Evolutionary conservation across 257 asterid species (phyloP).

Genomic region (Ocimum tenuiflorum): DNA sequence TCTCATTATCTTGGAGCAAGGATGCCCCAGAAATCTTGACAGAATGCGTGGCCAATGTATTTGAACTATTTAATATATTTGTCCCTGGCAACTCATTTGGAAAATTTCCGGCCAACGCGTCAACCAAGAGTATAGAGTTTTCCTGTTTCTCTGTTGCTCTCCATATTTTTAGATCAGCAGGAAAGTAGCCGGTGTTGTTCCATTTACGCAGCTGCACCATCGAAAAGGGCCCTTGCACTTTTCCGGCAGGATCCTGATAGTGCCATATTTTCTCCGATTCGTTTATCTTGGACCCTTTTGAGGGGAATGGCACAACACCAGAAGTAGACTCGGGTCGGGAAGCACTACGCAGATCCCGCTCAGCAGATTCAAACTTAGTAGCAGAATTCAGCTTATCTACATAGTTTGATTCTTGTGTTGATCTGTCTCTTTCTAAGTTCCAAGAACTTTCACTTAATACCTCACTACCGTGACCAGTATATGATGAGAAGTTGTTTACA

Average conservation of each 20-base stretch:
- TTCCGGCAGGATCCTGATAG: slow-evolving; percentile 90
- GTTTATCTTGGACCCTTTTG: slow-evolving; percentile 54
- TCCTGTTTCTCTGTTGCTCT: slow-evolving; percentile 47
- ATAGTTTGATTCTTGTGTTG: slow-evolving; percentile 31
- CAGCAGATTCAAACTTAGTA: slow-evolving; percentile 34
- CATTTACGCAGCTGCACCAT: slow-evolving; percentile 83
- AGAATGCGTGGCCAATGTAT: slow-evolving; percentile 27
- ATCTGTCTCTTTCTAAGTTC: slow-evolving; percentile 55
- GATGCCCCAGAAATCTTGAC: slow-evolving; percentile 27
- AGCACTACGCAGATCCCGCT: slow-evolving; percentile 29
- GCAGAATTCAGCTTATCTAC: slow-evolving; percentile 33
- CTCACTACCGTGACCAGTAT: slow-evolving; percentile 37
- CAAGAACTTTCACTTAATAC: slow-evolving; percentile 41
- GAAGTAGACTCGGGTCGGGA: slow-evolving; percentile 43
- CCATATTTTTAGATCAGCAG: slow-evolving; percentile 75
- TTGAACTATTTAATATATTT: slow-evolving; percentile 20
- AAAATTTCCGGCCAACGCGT: slow-evolving; percentile 75
- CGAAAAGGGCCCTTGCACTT: slow-evolving; percentile 94
- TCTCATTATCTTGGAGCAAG: slow-evolving; percentile 36
- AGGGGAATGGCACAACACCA: slow-evolving; percentile 32
- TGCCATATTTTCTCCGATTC: slow-evolving; percentile 88
- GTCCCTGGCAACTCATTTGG: slow-evolving; percentile 38
- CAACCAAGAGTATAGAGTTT: slow-evolving; percentile 51
- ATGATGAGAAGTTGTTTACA: slow-evolving; percentile 34
- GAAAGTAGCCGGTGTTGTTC: slow-evolving; percentile 90